Evolutionary conservation across 495 filamentous ascomycete genomes (phyloP).

Genomic region (Penicillium ucsense): DNA sequence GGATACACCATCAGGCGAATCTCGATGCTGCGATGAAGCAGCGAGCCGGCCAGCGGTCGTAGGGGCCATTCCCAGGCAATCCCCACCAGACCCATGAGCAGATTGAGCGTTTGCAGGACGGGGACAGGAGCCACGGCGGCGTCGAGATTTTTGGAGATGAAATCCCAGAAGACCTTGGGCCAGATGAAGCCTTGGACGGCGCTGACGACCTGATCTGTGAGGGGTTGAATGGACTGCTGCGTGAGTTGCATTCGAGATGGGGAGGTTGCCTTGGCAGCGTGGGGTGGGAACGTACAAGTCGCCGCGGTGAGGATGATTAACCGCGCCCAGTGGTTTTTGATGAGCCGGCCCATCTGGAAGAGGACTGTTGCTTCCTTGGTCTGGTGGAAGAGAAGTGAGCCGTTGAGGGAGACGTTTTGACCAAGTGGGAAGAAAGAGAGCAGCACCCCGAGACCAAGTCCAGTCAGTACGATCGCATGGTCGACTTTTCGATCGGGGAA

Average conservation of each 20-base stretch:
- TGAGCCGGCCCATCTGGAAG: slow-evolving; percentile 78
- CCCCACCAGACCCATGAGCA: slow-evolving; percentile 75
- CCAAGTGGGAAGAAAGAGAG: too few species aligned
- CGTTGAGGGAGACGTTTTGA: too few species aligned
- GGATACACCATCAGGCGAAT: slow-evolving; percentile 76
- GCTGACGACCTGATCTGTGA: slow-evolving; percentile 76
- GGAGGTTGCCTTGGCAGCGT: background rate
- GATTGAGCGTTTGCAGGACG: slow-evolving; percentile 85
- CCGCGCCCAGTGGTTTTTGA: slow-evolving; percentile 98
- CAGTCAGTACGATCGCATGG: too few species aligned
- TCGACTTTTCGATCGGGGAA: too few species aligned
- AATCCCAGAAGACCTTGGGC: slow-evolving; percentile 99
- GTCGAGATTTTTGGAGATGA: slow-evolving; percentile 84
- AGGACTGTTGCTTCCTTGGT: too few species aligned
- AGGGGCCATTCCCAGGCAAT: slow-evolving; percentile 92
- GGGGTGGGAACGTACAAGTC: slow-evolving; percentile 51
- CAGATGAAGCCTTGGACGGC: slow-evolving; percentile 87
- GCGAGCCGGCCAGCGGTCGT: slow-evolving; percentile 48
- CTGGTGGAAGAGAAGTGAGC: too few species aligned
- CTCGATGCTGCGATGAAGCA: slow-evolving; percentile 79
- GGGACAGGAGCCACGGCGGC: slow-evolving; percentile 76
- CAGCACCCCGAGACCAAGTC: too few species aligned
- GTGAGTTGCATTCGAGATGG: background rate
- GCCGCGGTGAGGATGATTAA: slow-evolving; percentile 82
- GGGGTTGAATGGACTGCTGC: background rate